Conservation (phyloP, 306 rosid species). For the Albizia julibrissin region DNA sequence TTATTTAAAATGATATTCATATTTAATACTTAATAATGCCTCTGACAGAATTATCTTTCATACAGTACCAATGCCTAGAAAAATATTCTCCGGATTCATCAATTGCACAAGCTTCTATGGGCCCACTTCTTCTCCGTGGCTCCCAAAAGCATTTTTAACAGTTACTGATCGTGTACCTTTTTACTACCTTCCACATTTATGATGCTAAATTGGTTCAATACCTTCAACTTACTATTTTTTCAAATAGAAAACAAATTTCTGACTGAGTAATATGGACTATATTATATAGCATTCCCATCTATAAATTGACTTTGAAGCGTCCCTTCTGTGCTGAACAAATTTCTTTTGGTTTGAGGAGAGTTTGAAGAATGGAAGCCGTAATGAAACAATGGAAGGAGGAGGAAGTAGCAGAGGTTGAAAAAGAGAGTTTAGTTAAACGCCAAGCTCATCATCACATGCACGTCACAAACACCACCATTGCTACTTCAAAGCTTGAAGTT, state of each 20-base stretch:
- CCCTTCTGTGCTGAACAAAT: not conserved
- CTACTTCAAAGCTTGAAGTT: not conserved
- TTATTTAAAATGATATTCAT: accelerated
- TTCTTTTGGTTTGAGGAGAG: conserved; percentile 10
- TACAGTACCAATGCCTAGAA: no score
- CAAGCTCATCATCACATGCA: not conserved
- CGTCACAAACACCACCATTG: not conserved
- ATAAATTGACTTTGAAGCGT: not conserved
- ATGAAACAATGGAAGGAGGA: conserved; percentile 33
- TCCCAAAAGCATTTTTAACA: not conserved
- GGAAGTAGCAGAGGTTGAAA: conserved; percentile 21
- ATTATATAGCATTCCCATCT: not conserved
- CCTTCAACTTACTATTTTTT: not conserved
- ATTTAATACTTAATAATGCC: accelerated
- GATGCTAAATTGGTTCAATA: not conserved
- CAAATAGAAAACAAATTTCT: not conserved
- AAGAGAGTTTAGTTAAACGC: conserved; percentile 25
- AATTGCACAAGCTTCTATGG: not conserved
- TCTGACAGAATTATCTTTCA: no score
- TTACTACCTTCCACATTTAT: not conserved
- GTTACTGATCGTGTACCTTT: not conserved
- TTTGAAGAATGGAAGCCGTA: conserved; percentile 26
- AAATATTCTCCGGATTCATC: no score
- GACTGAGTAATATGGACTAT: not conserved
- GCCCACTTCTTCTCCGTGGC: not conserved